These are phyloP conservation scores for Diaporthe humulicola DNA, from an alignment of 2,329 filamentous ascomycete genomes.

Conservation along the genomic window DNA sequence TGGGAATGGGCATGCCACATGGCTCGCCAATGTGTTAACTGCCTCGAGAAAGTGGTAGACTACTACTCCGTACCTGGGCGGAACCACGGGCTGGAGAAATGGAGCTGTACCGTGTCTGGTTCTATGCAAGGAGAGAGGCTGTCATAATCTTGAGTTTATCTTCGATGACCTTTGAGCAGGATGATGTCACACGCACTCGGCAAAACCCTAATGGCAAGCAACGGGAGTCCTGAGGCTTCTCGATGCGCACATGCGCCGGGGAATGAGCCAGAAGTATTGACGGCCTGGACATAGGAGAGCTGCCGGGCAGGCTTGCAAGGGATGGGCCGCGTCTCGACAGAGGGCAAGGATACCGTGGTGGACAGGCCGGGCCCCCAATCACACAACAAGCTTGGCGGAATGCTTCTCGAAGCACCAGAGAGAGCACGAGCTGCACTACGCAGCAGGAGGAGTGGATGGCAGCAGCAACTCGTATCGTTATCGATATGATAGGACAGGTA, in stretches of 20 bases:
- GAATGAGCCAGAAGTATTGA: not conserved
- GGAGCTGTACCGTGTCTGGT: not conserved
- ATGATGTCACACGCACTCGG: conserved; percentile 7
- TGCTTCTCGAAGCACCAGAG: conserved; percentile 8
- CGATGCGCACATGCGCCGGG: not conserved
- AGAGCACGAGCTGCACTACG: not conserved
- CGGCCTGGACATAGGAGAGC: not conserved
- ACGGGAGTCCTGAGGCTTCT: not conserved
- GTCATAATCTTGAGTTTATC: not conserved
- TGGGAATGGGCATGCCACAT: too few relatives aligned
- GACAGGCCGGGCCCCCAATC: not conserved
- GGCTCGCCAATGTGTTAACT: not conserved
- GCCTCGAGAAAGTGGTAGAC: not conserved
- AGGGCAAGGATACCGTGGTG: not conserved
- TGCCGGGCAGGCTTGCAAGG: not conserved
- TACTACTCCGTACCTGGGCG: not conserved
- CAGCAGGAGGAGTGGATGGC: not conserved
- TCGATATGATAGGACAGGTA: not conserved
- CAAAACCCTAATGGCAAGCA: not conserved
- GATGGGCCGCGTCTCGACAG: not conserved
- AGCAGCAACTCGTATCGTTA: conserved; percentile 2
- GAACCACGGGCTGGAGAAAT: not conserved
- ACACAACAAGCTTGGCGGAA: not conserved
- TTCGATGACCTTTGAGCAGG: not conserved
- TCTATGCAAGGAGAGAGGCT: not conserved